A percentile compares a stretch with the other conserved stretches of the same genome.
Evolutionary conservation across 2,329 filamentous ascomycete genomes (phyloP).

Genomic region (Apiospora aurea): DNA sequence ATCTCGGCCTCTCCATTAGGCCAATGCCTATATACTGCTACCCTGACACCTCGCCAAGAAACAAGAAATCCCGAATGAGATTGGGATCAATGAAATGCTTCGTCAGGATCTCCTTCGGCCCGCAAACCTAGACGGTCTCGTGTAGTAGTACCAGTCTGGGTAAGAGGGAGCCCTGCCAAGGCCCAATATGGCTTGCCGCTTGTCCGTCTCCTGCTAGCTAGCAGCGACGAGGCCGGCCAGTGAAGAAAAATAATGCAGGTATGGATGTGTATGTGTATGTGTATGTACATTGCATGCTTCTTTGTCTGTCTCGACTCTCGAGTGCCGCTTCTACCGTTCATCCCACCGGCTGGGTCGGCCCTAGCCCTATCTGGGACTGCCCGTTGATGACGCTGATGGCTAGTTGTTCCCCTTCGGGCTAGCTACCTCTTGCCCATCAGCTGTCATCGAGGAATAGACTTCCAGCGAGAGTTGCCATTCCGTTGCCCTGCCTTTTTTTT

Average conservation of each 20-base stretch:
- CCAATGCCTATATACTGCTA: background rate
- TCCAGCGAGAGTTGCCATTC: slow-evolving; percentile 17
- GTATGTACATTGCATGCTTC: background rate
- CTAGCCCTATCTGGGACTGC: slow-evolving; percentile 22
- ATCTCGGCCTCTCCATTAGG: slow-evolving; percentile 16
- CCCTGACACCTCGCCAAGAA: background rate
- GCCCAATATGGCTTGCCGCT: background rate
- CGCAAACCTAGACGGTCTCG: slow-evolving; percentile 19
- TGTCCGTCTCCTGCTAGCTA: background rate
- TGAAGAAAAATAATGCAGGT: background rate
- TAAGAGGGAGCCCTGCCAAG: background rate
- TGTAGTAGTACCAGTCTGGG: background rate
- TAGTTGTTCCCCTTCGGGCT: slow-evolving; percentile 24
- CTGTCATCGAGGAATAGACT: slow-evolving; percentile 26
- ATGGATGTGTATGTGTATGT: background rate
- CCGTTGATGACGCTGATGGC: slow-evolving; percentile 23
- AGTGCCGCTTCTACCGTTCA: slow-evolving; percentile 21
- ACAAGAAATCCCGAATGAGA: slow-evolving; percentile 4
- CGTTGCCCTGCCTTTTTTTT: background rate
- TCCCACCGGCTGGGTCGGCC: slow-evolving; percentile 17
- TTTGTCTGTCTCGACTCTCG: slow-evolving; percentile 1
- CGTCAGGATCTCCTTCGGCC: background rate
- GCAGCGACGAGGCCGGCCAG: background rate
- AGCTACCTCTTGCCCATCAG: slow-evolving; percentile 20
- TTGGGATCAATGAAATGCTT: slow-evolving; percentile 7